Evolutionary conservation across 257 asterid species (phyloP).

Genomic region (Schizonepeta tenuifolia): DNA sequence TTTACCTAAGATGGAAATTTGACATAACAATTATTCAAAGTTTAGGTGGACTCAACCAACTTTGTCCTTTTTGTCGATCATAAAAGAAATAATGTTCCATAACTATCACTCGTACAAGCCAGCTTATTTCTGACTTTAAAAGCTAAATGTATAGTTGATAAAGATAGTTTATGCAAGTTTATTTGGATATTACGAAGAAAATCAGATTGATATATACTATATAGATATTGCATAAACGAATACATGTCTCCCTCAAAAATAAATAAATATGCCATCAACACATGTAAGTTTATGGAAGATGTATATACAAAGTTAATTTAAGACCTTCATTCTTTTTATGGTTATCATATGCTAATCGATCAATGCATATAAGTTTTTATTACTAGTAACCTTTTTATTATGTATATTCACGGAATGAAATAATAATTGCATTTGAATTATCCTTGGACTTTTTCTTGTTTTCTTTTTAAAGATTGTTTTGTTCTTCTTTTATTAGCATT

Average conservation of each 20-base stretch:
- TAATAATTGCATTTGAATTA: too few species aligned
- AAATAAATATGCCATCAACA: too few species aligned
- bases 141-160: background rate
- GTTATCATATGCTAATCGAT: too few species aligned
- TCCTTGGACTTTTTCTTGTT: too few species aligned
- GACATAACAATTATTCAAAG: slow-evolving; percentile 18
- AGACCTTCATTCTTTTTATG: too few species aligned
- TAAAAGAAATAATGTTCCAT: slow-evolving; percentile 16
- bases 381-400: too few species aligned
- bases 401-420: too few species aligned
- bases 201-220: background rate
- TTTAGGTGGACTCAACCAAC: slow-evolving; percentile 24
- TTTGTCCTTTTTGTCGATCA: slow-evolving; percentile 9
- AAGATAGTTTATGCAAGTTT: slow-evolving; percentile 17
- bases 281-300: too few species aligned
- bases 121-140: background rate
- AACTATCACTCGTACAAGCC: background rate
- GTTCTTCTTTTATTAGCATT: too few species aligned
- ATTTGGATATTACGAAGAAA: slow-evolving; percentile 9
- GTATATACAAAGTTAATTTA: too few species aligned
- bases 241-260: background rate
- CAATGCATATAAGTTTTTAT: too few species aligned
- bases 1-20: slow-evolving; percentile 5
- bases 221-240: background rate
- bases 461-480: too few species aligned